These are phyloP conservation scores for Amanita jacksonii DNA, from an alignment of 768 basidiomycete species.

Conservation along the genomic window DNA sequence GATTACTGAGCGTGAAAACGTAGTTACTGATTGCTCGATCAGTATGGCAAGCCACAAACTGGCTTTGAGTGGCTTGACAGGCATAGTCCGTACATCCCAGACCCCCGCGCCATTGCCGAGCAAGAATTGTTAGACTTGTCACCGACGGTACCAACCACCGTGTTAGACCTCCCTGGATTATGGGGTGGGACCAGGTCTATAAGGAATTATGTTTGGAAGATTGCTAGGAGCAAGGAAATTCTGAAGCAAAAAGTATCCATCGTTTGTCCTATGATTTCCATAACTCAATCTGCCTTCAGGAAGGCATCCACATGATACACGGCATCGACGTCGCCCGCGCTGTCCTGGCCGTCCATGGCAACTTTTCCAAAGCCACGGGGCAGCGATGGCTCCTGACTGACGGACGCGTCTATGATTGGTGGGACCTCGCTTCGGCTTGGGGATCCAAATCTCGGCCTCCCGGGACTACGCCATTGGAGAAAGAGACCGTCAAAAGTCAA, in stretches of 20 bases:
- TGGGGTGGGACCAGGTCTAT: slow-evolving; percentile 47
- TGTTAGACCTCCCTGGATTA: slow-evolving; percentile 45
- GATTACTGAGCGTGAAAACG: too few species aligned
- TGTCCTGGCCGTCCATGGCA: slow-evolving; percentile 44
- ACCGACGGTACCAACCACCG: slow-evolving; percentile 31
- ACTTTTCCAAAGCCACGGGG: slow-evolving; percentile 34
- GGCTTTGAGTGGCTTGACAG: background rate
- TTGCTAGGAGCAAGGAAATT: slow-evolving; percentile 49
- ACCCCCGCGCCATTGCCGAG: slow-evolving; percentile 42
- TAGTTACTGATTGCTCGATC: too few species aligned
- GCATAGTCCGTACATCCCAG: slow-evolving; percentile 10
- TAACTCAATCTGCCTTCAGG: slow-evolving; percentile 20
- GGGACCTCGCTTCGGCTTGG: slow-evolving; percentile 54
- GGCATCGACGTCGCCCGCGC: slow-evolving; percentile 50
- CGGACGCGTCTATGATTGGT: slow-evolving; percentile 56
- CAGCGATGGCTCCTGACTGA: slow-evolving; percentile 51
- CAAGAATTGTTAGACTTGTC: slow-evolving; percentile 42
- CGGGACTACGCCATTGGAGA: too few species aligned
- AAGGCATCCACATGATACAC: slow-evolving; percentile 53
- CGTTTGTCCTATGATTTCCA: too few species aligned
- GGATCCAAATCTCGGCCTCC: slow-evolving; percentile 20
- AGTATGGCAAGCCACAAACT: background rate
- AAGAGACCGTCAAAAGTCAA: too few species aligned
- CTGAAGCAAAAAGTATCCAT: slow-evolving; percentile 34
- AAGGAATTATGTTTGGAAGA: slow-evolving; percentile 40